phyloP scores from a whole-genome alignment of 2,329 filamentous ascomycete genomes.

The Aureobasidium sp. region DNA sequence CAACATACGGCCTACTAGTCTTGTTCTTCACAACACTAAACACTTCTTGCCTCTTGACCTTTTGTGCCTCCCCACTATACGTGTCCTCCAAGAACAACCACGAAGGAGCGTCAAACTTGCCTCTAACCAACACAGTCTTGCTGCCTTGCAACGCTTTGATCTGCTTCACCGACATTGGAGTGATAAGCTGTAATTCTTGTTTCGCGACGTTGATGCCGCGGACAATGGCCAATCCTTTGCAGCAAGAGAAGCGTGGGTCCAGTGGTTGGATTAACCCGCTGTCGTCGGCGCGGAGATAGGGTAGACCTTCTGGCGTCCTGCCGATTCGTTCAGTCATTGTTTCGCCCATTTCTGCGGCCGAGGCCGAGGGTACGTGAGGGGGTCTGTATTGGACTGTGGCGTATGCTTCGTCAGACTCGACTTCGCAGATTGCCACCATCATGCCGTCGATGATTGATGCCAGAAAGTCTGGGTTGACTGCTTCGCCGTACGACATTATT shows the following conservation, averaged over 20 bases:
- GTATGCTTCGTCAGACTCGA: constrained; percentile 41
- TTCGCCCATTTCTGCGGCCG: constrained; percentile 3
- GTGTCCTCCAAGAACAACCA: constrained; percentile 65
- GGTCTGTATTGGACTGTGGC: constrained; percentile 7
- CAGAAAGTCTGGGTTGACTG: constrained; percentile 52
- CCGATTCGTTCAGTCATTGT: constrained; percentile 28
- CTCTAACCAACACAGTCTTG: constrained; percentile 57
- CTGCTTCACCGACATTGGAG: constrained; percentile 44
- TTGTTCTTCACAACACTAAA: constrained; percentile 30
- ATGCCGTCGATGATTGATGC: constrained; percentile 62
- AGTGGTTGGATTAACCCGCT: constrained; percentile 44
- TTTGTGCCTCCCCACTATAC: constrained; percentile 32
- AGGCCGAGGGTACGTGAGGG: background rate
- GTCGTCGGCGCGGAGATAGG: constrained; percentile 52
- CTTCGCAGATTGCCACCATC: constrained; percentile 58
- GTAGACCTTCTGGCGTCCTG: constrained; percentile 48
- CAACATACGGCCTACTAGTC: constrained; percentile 14
- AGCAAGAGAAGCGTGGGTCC: constrained; percentile 52
- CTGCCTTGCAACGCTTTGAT: constrained; percentile 31
- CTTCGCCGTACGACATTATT: constrained; percentile 61
- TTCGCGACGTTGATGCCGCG: constrained; percentile 56
- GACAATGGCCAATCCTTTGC: constrained; percentile 61
- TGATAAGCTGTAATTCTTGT: constrained; percentile 56
- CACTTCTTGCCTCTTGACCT: constrained; percentile 12
- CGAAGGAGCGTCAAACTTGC: constrained; percentile 60